phyloP scores from a whole-genome alignment of 345 rosid species.

The Citrus sp. region DNA sequence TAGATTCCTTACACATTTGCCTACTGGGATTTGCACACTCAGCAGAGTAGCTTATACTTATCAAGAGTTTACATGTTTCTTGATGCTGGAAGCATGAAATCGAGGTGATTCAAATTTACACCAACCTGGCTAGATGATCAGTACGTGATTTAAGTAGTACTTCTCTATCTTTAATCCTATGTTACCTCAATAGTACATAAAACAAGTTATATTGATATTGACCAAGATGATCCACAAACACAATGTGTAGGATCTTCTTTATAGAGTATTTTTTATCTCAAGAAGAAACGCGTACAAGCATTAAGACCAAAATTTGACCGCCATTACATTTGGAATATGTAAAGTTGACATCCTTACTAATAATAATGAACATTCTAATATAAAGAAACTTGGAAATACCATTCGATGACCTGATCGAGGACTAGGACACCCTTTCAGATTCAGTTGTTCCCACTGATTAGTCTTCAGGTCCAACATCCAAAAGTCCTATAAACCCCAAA shows the following conservation, averaged over 20 bases:
- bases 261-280: not conserved
- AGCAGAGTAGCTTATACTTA: not conserved
- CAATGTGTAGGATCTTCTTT: not conserved
- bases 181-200: not conserved
- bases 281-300: not conserved
- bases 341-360: not conserved
- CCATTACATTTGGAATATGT: not conserved
- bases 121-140: not conserved
- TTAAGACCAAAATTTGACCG: not conserved
- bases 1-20: not conserved
- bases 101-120: not conserved
- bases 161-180: not conserved
- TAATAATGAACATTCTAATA: not conserved
- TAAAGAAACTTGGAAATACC: slow-evolving; percentile 42
- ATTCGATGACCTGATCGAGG: slow-evolving; percentile 98
- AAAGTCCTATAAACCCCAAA: slow-evolving; percentile 53
- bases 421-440: slow-evolving; percentile 85
- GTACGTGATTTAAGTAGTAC: not conserved
- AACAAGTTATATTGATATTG: not conserved
- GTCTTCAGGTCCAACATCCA: slow-evolving; percentile 94
- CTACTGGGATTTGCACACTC: not conserved
- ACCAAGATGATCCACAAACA: not conserved
- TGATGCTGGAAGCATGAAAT: not conserved
- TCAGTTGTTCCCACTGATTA: slow-evolving; percentile 93
- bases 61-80: not conserved